Conservation (phyloP, 495 filamentous ascomycete species). For the Penicillium macrosclerotiorum region DNA sequence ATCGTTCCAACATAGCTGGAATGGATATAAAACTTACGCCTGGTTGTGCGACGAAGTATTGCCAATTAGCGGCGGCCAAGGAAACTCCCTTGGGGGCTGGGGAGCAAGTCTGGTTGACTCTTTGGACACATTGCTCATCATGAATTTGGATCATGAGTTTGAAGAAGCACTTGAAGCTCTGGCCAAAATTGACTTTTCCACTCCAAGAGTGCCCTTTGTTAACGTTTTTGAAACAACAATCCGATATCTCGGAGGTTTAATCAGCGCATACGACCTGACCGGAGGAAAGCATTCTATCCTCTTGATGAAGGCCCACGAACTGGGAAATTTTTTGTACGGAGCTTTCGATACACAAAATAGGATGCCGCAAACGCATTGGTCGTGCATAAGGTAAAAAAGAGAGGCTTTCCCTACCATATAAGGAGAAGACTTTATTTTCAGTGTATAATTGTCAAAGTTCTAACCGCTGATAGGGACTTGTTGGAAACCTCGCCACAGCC, state of each 20-base stretch:
- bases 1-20: slow-evolving; percentile 72
- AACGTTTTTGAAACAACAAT: slow-evolving; percentile 88
- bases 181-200: slow-evolving; percentile 53
- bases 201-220: slow-evolving; percentile 49
- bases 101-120: slow-evolving; percentile 58
- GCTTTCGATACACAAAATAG: slow-evolving; percentile 94
- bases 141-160: slow-evolving; percentile 61
- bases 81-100: slow-evolving; percentile 60
- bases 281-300: slow-evolving; percentile 60
- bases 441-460: not conserved
- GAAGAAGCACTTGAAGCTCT: slow-evolving; percentile 54
- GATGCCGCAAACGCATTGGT: slow-evolving; percentile 71
- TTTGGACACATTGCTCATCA: slow-evolving; percentile 62
- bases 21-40: slow-evolving; percentile 69
- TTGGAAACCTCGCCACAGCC: not conserved
- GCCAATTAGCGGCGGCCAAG: slow-evolving; percentile 56
- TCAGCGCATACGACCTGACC: slow-evolving; percentile 85
- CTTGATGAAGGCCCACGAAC: slow-evolving; percentile 78
- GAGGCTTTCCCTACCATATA: not conserved
- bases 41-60: slow-evolving; percentile 77
- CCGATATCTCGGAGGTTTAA: slow-evolving; percentile 77
- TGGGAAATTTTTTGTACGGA: slow-evolving; percentile 83
- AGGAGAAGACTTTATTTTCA: not conserved
- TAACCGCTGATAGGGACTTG: not conserved
- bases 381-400: slow-evolving; percentile 40